phyloP scores from a whole-genome alignment of 1,139 yeast genomes.

The Sugiyamaella grinbergsii region DNA sequence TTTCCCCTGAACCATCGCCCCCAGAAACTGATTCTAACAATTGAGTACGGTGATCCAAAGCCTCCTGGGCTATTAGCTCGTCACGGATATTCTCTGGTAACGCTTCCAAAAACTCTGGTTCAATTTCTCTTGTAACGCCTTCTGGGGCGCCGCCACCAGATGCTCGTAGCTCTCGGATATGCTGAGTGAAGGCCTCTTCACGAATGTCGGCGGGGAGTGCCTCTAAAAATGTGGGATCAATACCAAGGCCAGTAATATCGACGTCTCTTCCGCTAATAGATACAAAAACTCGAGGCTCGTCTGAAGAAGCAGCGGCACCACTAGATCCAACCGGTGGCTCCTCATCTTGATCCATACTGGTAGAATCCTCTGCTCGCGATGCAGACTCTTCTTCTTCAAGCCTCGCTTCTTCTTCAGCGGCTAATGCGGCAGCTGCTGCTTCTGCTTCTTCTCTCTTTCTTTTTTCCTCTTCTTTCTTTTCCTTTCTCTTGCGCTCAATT shows the following conservation, averaged over 20 bases:
- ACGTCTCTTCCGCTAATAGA: constrained; percentile 77
- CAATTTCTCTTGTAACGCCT: constrained; percentile 60
- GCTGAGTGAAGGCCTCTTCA: constrained; percentile 89
- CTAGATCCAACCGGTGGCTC: constrained; percentile 21
- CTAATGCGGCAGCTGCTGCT: constrained; percentile 29
- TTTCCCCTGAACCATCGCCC: constrained; percentile 30
- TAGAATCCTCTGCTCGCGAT: constrained; percentile 22
- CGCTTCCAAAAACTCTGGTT: constrained; percentile 79
- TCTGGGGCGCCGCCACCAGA: constrained; percentile 43
- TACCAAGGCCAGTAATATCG: constrained; percentile 86
- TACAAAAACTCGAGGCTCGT: constrained; percentile 63
- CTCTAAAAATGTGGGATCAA: constrained; percentile 86
- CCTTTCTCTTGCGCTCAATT: constrained; percentile 40
- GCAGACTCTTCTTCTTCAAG: constrained; percentile 22
- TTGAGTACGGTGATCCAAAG: constrained; percentile 32
- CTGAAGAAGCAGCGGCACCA: neutral
- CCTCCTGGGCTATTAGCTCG: constrained; percentile 71
- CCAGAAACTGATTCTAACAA: constrained; percentile 40
- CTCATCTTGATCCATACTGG: constrained; percentile 23
- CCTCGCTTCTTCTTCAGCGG: constrained; percentile 27
- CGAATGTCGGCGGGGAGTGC: constrained; percentile 93
- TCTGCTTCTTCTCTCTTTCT: constrained; percentile 39
- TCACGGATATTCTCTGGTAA: constrained; percentile 74
- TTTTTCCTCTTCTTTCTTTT: constrained; percentile 34
- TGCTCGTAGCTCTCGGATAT: constrained; percentile 61